Evolutionary conservation across 225 moss, liverwort and hornwort genomes (phyloP), one percentile per base, ranked within the genome.

Genomic region (Bryum argenteum): DNA sequence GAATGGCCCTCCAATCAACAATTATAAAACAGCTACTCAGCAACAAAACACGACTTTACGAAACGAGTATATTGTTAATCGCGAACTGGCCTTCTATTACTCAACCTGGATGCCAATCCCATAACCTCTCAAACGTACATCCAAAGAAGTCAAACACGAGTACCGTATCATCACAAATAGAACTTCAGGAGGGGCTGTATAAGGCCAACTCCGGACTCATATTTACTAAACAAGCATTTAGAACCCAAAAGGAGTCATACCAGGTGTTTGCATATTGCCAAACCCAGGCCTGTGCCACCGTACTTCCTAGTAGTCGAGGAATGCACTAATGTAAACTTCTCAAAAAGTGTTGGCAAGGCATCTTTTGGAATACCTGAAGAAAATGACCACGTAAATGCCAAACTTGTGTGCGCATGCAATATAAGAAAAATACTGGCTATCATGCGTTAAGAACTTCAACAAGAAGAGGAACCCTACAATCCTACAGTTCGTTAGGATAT

Each of bases 221-320:
- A 63, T 16, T 69, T 50, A 42, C 33, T 33, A 58, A 17, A 51
- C 3, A 28, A 80, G n/a, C 24, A 47, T 8, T 42, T 54, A 39
- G 13, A 60, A 54, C 41, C 38, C 22, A 21, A 28, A 43, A 65
- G n/a, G 16, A 74, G 56, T 71, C 78, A 70, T 87, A 87, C 86
- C 86, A 87, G 70, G 53, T 80, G 83, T 78, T 87, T 87, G 83
- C 86, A 87, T 57, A 87, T 87, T 66, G 86, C 86, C 75, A 87
- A 75, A 65, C 86, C 86, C 62, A 87, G 71, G 53, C 86, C 86
- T 42, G 86, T 87, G 20, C 86, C 86, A 54, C 86, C 86, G 13
- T 87, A 87, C 58, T 83, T 87, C 67, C 86, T 83, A 33, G 86
- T 87, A 33, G 86, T 87, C 33, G 86, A 87, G 8, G 86, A 87